Conservation (phyloP, 2,329 filamentous ascomycete genomes). For the Pleoardoris graminearum region DNA sequence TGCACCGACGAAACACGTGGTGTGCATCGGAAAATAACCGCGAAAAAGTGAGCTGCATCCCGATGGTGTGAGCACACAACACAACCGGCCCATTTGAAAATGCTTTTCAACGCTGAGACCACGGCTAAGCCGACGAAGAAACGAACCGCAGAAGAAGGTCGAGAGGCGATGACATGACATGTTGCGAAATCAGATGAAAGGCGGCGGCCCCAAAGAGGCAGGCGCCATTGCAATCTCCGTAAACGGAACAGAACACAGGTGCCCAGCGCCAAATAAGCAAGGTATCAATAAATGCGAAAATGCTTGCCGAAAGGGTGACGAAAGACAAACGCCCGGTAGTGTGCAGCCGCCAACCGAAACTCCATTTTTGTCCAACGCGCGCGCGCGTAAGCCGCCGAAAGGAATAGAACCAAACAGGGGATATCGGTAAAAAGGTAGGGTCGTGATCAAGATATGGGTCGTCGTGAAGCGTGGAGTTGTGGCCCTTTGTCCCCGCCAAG, state of each 20-base stretch:
- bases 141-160: background rate
- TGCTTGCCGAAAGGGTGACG: slow-evolving; percentile 16
- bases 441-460: slow-evolving; percentile 8
- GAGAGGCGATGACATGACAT: slow-evolving; percentile 5
- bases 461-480: slow-evolving; percentile 12
- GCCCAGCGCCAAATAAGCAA: slow-evolving; percentile 19
- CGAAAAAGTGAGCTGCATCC: background rate
- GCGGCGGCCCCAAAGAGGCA: slow-evolving; percentile 1
- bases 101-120: slow-evolving; percentile 16
- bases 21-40: slow-evolving; percentile 3
- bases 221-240: slow-evolving; percentile 1
- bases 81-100: slow-evolving; percentile 11
- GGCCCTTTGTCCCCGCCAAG: slow-evolving; percentile 6
- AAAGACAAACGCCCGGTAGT: slow-evolving; percentile 30
- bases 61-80: background rate
- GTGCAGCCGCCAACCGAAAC: slow-evolving; percentile 27
- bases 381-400: slow-evolving; percentile 15
- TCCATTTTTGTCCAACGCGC: slow-evolving; percentile 28
- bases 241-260: background rate
- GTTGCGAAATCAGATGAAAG: slow-evolving; percentile 1
- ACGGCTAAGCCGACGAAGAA: background rate
- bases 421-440: slow-evolving; percentile 2
- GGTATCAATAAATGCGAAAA: slow-evolving; percentile 36
- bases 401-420: slow-evolving; percentile 1
- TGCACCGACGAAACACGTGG: slow-evolving; percentile 1